Base-by-base conservation (phyloP, 2,329 filamentous ascomycete genomes). In the Penicillium sp. region DNA sequence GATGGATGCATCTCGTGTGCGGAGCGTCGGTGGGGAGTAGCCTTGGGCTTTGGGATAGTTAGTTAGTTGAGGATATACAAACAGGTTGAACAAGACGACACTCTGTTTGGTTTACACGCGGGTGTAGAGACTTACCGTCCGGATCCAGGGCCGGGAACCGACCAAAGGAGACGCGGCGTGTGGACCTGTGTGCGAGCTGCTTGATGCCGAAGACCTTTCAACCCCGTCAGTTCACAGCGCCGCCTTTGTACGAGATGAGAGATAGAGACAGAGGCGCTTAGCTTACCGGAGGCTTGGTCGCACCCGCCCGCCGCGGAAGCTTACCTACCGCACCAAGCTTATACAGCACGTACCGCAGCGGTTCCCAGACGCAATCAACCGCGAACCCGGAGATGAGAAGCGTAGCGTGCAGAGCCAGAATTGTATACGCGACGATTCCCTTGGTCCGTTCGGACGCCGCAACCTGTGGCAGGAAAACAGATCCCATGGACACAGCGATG, bases 131-230 rank as follows among this genome's bases (percentile, higher is more conserved):
- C 46, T 7, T 50, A 58, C 46, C 30, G 2, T 13, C 21, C 50
- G 56, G 57, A 13, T 35, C 46, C 21, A 60, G 45, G 0, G 58
- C 49, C 5, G 58, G 58, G 7, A 60, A 45, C 19, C 49, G 58
- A 7, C 50, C 58, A 15, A 60, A 60, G 2, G 58, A 60, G 29
- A 45, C 29, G 15, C 58, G 58, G 17, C 58, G 11, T 6, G 58
- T 60, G 23, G 58, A 60, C 13, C 58, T 35, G 15, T 54, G 58
- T 3, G 58, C 38, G 1, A 60, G 58, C 21, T 60, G 58, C 7
- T n/a, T 15, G 21, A 60, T 60, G 3, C 58, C 58, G 8, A 55
- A 60, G 4, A 60, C 58, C 58, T 60, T 19, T 15, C 21, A 21
- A 21, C 21, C 21, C 21, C 21, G 21, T 21, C 21, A 21, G 21